phyloP scores from a whole-genome alignment of 805 yeast species.

The Phaffomyces antillensis region DNA sequence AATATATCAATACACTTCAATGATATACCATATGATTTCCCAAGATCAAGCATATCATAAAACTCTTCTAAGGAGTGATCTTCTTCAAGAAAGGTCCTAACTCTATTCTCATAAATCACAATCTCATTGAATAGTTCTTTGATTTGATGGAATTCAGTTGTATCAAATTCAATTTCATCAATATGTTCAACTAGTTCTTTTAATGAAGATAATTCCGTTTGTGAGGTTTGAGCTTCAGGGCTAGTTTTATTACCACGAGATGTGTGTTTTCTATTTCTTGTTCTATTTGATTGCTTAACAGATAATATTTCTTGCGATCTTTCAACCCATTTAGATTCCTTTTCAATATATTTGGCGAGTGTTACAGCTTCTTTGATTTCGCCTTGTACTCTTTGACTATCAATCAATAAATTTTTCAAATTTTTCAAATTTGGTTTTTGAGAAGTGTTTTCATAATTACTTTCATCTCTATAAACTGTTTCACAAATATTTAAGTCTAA shows the following conservation, averaged over 20 bases:
- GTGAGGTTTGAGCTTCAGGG: slow-evolving; percentile 4
- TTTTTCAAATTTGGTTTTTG: slow-evolving; percentile 40
- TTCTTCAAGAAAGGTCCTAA: slow-evolving; percentile 30
- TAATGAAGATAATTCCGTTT: slow-evolving; percentile 9
- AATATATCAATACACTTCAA: slow-evolving; percentile 40
- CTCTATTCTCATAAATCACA: slow-evolving; percentile 41
- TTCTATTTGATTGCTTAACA: slow-evolving; percentile 35
- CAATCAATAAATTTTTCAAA: slow-evolving; percentile 38
- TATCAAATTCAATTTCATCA: slow-evolving; percentile 41
- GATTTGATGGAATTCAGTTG: slow-evolving; percentile 56
- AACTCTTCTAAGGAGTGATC: slow-evolving; percentile 36
- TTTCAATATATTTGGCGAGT: slow-evolving; percentile 35
- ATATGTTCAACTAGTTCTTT: slow-evolving; percentile 35
- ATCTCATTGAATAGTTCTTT: slow-evolving; percentile 46
- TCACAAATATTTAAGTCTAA: slow-evolving; percentile 17
- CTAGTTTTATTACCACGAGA: neutral
- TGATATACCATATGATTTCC: slow-evolving; percentile 51
- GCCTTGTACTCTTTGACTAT: slow-evolving; percentile 47
- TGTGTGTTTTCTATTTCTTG: slow-evolving; percentile 14
- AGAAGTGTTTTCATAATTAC: neutral
- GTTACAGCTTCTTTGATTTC: slow-evolving; percentile 30
- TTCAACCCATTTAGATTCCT: slow-evolving; percentile 45
- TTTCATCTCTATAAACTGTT: neutral
- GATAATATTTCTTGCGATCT: slow-evolving; percentile 44
- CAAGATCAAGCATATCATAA: slow-evolving; percentile 46